Base-by-base conservation (phyloP, 768 basidiomycete species). In the Amanita fuliginea region DNA sequence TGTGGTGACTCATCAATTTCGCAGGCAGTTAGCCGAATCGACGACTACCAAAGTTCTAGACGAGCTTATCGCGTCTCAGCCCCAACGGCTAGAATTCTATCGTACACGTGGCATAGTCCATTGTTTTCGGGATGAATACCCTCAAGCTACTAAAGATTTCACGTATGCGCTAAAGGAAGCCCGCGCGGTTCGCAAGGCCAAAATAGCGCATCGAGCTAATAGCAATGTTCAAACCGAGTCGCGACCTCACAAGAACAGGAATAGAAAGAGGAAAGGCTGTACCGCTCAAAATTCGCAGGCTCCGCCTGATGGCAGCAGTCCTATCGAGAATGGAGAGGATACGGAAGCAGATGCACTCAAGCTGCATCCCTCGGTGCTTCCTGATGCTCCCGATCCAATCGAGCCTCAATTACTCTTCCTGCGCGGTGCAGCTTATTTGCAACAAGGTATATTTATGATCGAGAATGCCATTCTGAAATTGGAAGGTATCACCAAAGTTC, bases 71-170 rank as follows among this genome's bases (percentile, higher is more conserved):
- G 72, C 76, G 1, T 64, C 69, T 14, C 66, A 82, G 53, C 91
- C 91, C 0, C 81, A 90, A 51, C 76, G 78, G 16, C 75, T 93
- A 30, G 88, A 93, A 64, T 91, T 86, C 62, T 86, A 78, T 59
- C 80, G 91, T 41, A 92, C 91, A 1, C 80, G 89, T n/a, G 91
- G 90, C 7, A 86, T 93, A 50, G 88, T 93, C 10, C 86, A 86
- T 56, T 86, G 83, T 60, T 93, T 92, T 71, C 78, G 86, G 42
- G 89, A 93, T 53, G 88, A 92, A 60, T 92, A 82, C 56, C 52
- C 67, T 2, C 69, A 74, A 28, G 90, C 90, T 1, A 77, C 75
- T 24, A 84, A 80, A 58, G 89, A 91, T 61, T 91, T 89, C 53
- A 91, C 90, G 0, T 64, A 81, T 54, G 88, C 84, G 3, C 73